phyloP scores from a whole-genome alignment of 306 rosid genomes.

The Rubus idaeus region DNA sequence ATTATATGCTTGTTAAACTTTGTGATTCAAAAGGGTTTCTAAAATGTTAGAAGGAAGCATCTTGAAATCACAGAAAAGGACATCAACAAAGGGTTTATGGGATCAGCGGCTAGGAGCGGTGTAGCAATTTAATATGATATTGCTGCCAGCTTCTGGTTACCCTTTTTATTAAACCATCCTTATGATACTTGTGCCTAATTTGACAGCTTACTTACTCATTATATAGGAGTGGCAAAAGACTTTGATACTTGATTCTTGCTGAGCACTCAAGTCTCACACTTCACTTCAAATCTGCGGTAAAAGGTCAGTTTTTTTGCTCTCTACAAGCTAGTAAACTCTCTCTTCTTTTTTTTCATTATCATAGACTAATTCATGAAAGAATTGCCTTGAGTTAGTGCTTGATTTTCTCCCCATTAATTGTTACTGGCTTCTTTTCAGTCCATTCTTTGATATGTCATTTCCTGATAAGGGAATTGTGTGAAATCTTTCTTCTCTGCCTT shows the following conservation, averaged over 20 bases:
- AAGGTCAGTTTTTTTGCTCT: constrained; percentile 28
- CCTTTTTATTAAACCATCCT: constrained; percentile 14
- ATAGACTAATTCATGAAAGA: neutral
- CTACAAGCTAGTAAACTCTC: neutral
- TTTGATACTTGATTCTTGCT: constrained; percentile 23
- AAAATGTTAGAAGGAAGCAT: constrained; percentile 21
- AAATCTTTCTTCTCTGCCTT: neutral
- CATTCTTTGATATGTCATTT: neutral
- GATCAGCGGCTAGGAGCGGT: constrained; percentile 31
- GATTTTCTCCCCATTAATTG: neutral
- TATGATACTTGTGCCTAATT: constrained; percentile 8
- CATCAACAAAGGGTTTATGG: constrained; percentile 34
- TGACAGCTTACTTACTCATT: constrained; percentile 18
- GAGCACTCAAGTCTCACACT: constrained; percentile 13
- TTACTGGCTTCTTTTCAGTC: neutral
- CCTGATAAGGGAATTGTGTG: neutral
- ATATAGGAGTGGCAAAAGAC: neutral
- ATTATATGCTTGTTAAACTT: neutral
- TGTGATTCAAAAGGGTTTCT: neutral
- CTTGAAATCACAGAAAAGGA: constrained; percentile 35
- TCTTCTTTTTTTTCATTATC: too few species aligned
- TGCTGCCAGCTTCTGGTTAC: constrained; percentile 21
- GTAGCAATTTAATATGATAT: constrained; percentile 21
- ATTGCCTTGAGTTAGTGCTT: neutral
- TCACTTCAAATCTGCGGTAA: constrained; percentile 17